Base-by-base conservation (phyloP, 208 protist species). In the Trypanosoma congolense region DNA sequence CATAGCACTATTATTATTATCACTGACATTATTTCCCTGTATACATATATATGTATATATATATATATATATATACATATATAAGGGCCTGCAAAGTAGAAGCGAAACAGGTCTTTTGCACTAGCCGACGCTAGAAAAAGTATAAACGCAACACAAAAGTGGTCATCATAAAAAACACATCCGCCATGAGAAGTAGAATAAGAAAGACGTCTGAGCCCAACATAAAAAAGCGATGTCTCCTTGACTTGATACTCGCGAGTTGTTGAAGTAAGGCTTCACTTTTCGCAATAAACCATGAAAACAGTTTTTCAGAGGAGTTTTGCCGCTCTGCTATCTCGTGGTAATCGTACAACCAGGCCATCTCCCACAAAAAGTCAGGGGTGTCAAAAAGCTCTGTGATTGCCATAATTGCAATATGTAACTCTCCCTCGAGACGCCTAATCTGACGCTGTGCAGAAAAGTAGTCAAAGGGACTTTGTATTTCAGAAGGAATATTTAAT, bases 291-390 rank as follows among this genome's bases (percentile, higher is more conserved):
- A 85, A 83, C 75, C 81, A 89, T 21, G 61, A 57, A 42, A 84
- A 56, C 24, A 79, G 66, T 51, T 77, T 60, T 29, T 78, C 68
- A 1, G 66, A 65, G 8, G 77, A 69, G 52, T 80, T 76, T 52
- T 89, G 77, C 36, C 68, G 60, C 43, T 85, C 77, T 14, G 58
- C 52, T 43, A 85, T 41, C 53, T 83, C 68, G 46, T 81, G 79
- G 43, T 76, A 89, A 24, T 64, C 70, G 47, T 81, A 33, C 26
- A 89, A 53, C 75, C 77, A 89, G 28, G 77, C 59, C 72, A 80
- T 83, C 47, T 89, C 75, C 78, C 81, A 89, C 36, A 89, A 50
- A 42, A 89, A 83, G 16, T 80, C 75, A 1, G 81, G 81, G 21
- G 61, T 77, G 56, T 85, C 81, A 38, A 73, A 64, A 10, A 83